Base-by-base conservation (phyloP, 805 yeast species). In the Kodamaea kaohsiungensis region DNA sequence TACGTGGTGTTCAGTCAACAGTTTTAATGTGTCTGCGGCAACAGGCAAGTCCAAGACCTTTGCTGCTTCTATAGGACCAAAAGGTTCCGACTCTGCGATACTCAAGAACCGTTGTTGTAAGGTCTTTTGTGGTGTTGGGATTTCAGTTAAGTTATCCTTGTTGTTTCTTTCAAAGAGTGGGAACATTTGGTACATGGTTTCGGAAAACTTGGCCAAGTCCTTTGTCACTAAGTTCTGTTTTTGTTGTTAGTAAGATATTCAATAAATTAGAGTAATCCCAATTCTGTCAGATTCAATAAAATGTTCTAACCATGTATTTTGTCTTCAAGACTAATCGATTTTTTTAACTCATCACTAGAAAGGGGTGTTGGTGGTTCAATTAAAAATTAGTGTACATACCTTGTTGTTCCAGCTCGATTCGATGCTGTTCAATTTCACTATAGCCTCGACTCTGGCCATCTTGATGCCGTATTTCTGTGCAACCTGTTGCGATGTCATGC, bases 11-110 rank as follows among this genome's bases (percentile, higher is more conserved):
- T 83, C 80, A 10, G 89, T 79, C 58, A 92, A 79, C 68, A 83
- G 84, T 62, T 85, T 83, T 61, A 92, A 78, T 2, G 95, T 88
- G 38, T 79, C 84, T 48, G 84, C 82, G 27, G 98, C 98, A n/a
- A 97, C 96, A 68, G 89, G 92, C 59, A 93, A 78, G 43, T 81
- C 91, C 59, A 90, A 83, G 40, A 88, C 82, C 54, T 84, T 77
- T 49, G 99, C 97, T 12, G 99, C 98, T 66, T 95, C 98, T 5
- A 91, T 80, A 4, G 98, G 96, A 6, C 97, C 97, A 68, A 93
- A 92, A 8, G 97, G 96, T 74, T 91, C 96, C 25, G 91, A 86
- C 73, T 93, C 99, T 8, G 97, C 93, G 68, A 93, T 86, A 10
- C 96, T 88, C 66, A 90, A 72, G 76, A 92, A 92, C 59, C 93